These are phyloP conservation scores for Penicillium paradoxum DNA, from an alignment of 495 filamentous ascomycete genomes.

Conservation along the genomic window DNA sequence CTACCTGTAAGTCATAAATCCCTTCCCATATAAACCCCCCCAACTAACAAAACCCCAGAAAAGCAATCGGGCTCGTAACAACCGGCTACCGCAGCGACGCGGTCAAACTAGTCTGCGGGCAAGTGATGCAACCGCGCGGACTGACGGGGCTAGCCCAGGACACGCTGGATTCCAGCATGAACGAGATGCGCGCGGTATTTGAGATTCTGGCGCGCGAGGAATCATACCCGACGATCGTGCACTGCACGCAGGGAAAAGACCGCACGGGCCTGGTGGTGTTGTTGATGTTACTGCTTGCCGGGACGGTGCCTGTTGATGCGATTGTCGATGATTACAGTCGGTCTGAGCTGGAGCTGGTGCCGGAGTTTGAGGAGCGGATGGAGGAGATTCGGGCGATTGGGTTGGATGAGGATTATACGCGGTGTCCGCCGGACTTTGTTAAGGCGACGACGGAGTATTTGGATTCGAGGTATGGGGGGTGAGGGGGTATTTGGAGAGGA, in stretches of 20 bases:
- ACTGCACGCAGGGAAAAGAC: conserved; percentile 89
- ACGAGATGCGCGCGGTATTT: conserved; percentile 58
- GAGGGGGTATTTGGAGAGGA: conserved; percentile 52
- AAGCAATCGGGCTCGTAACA: conserved; percentile 54
- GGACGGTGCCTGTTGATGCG: conserved; percentile 47
- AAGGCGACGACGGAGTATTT: conserved; percentile 46
- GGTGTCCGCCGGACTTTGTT: conserved; percentile 55
- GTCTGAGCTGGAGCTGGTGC: conserved; percentile 54
- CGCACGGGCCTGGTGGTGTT: conserved; percentile 71
- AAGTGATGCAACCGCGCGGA: conserved; percentile 65
- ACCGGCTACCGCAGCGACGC: conserved; percentile 63
- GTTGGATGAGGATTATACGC: conserved; percentile 62
- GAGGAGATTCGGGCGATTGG: conserved; percentile 65
- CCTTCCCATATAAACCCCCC: background rate
- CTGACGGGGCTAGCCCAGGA: conserved; percentile 61
- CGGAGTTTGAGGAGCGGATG: conserved; percentile 58
- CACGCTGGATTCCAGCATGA: conserved; percentile 56
- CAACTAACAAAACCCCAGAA: conserved; percentile 31
- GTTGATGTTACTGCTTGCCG: conserved; percentile 55
- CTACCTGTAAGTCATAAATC: conserved; percentile 43
- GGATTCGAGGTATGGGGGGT: conserved; percentile 55
- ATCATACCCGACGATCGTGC: conserved; percentile 60
- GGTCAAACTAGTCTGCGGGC: conserved; percentile 57
- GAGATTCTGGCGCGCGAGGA: conserved; percentile 40
- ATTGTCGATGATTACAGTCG: conserved; percentile 64